phyloP scores from a whole-genome alignment of 2,329 filamentous ascomycete genomes.

The Paecilomyces sp. region DNA sequence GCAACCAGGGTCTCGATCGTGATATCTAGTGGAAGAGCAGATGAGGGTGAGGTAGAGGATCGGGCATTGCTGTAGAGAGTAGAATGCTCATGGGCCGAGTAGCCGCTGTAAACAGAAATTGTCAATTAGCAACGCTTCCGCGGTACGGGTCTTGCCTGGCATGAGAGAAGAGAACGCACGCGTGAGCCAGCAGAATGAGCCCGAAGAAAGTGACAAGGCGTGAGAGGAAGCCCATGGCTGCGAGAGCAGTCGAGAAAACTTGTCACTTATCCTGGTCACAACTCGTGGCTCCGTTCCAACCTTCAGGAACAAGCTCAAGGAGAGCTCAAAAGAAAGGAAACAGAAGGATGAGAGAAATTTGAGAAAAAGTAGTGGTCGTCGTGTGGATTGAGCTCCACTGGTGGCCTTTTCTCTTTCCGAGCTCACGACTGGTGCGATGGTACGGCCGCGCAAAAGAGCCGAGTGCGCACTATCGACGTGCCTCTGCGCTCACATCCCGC shows the following conservation, averaged over 20 bases:
- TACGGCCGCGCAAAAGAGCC: conserved; percentile 2
- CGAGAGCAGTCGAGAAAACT: neutral
- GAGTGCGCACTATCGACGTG: conserved; percentile 2
- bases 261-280: neutral
- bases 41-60: conserved; percentile 32
- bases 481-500: neutral
- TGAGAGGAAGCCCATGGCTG: conserved; percentile 63
- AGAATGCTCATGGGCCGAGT: conserved; percentile 91
- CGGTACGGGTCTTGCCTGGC: conserved; percentile 1
- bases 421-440: neutral
- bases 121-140: conserved; percentile 3
- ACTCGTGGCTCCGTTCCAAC: neutral
- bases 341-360: neutral
- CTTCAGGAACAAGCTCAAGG: neutral
- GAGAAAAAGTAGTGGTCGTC: neutral
- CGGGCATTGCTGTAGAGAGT: conserved; percentile 57
- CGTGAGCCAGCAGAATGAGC: conserved; percentile 72
- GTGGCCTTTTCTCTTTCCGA: neutral
- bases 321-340: neutral
- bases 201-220: conserved; percentile 66
- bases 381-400: neutral
- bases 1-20: conserved; percentile 77
- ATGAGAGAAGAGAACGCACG: conserved; percentile 53
- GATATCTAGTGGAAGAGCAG: conserved; percentile 71
- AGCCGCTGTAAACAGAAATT: conserved; percentile 59